Conservation (phyloP, 2,329 filamentous ascomycete species). For the Pseudocercospora fuligena region DNA sequence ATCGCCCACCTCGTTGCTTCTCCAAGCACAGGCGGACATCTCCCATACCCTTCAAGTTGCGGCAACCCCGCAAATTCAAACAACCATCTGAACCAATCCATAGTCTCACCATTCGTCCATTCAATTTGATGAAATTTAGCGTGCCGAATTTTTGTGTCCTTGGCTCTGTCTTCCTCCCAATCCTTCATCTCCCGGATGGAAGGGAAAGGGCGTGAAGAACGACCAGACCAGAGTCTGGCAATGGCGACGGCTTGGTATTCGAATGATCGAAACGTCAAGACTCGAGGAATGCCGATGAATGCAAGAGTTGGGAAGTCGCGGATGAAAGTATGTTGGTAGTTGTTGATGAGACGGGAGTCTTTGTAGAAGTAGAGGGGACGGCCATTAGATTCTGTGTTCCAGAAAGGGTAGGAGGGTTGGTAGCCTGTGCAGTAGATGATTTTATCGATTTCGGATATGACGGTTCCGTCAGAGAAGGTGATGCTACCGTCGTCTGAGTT, state of each 20-base stretch:
- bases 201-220: slow-evolving; percentile 49
- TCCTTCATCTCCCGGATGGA: slow-evolving; percentile 46
- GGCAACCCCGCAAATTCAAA: slow-evolving; percentile 58
- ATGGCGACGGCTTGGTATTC: slow-evolving; percentile 62
- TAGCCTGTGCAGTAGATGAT: slow-evolving; percentile 43
- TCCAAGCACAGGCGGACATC: slow-evolving; percentile 27
- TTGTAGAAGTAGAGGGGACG: slow-evolving; percentile 56
- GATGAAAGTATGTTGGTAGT: slow-evolving; percentile 61
- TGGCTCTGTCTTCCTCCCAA: slow-evolving; percentile 55
- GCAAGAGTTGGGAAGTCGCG: slow-evolving; percentile 55
- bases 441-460: slow-evolving; percentile 34
- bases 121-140: slow-evolving; percentile 59
- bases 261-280: slow-evolving; percentile 59
- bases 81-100: slow-evolving; percentile 53
- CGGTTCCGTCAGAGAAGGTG: slow-evolving; percentile 37
- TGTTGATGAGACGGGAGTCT: slow-evolving; percentile 49
- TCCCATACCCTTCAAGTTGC: slow-evolving; percentile 41
- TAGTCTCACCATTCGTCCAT: slow-evolving; percentile 59
- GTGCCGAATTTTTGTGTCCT: slow-evolving; percentile 37
- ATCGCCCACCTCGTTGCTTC: slow-evolving; percentile 29
- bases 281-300: slow-evolving; percentile 58
- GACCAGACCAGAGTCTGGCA: slow-evolving; percentile 54
- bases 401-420: slow-evolving; percentile 54
- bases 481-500: slow-evolving; percentile 27
- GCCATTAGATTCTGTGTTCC: slow-evolving; percentile 55